These are phyloP conservation scores for Tricholoma matsutake DNA, from an alignment of 768 basidiomycete genomes.

Conservation along the genomic window DNA sequence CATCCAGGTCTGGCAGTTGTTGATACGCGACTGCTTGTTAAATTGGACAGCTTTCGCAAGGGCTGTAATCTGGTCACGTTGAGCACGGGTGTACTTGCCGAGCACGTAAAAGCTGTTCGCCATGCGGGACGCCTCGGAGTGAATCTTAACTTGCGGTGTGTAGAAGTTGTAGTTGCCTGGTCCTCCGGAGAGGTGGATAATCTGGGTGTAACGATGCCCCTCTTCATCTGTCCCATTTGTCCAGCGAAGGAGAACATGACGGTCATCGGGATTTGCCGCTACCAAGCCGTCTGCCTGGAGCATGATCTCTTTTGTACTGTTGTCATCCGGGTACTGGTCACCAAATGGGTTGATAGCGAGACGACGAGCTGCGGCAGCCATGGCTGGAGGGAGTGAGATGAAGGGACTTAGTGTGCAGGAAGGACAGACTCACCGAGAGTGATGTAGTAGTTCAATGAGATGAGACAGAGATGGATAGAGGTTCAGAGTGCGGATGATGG, in stretches of 20 bases:
- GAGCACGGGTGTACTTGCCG: background rate
- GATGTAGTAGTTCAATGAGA: background rate
- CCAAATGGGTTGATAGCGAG: too few species aligned
- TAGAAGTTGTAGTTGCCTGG: slow-evolving; percentile 3
- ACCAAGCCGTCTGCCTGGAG: slow-evolving; percentile 1
- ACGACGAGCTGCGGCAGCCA: too few species aligned
- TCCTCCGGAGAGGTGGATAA: slow-evolving; percentile 3
- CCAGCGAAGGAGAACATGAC: slow-evolving; percentile 7
- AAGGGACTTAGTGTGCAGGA: too few species aligned
- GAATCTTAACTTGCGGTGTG: background rate
- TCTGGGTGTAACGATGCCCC: background rate
- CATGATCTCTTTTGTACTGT: background rate
- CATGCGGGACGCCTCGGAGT: background rate
- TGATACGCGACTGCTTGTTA: background rate
- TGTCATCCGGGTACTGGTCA: slow-evolving; percentile 6
- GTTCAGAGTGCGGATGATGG: too few species aligned
- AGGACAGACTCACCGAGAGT: too few species aligned
- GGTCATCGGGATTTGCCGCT: background rate
- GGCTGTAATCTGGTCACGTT: slow-evolving; percentile 3
- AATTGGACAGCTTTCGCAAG: slow-evolving; percentile 3
- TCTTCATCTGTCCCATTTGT: background rate
- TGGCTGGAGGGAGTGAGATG: too few species aligned
- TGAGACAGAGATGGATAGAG: background rate
- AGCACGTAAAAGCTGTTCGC: background rate
- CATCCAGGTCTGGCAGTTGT: slow-evolving; percentile 2